Evolutionary conservation across 2,329 filamentous ascomycete species (phyloP).

Genomic region (Nemania sp.): DNA sequence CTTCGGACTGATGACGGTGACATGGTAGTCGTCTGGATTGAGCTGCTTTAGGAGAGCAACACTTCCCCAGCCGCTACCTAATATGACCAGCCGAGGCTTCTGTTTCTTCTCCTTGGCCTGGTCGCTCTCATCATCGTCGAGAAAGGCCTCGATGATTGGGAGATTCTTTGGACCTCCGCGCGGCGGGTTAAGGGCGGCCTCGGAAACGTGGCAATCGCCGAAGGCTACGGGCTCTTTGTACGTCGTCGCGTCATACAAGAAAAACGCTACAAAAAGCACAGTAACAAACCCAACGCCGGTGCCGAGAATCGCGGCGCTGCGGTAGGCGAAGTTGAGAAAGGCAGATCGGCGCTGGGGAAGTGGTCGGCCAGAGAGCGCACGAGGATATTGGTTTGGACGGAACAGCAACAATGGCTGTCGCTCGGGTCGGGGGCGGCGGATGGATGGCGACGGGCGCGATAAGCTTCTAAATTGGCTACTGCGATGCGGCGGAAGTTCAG

Average conservation of each 20-base stretch:
- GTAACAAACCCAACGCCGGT: conserved; percentile 79
- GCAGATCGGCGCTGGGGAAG: conserved; percentile 62
- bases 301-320: conserved; percentile 78
- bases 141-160: conserved; percentile 86
- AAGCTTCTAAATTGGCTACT: conserved; percentile 41
- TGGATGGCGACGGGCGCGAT: conserved; percentile 28
- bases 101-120: conserved; percentile 78
- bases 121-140: conserved; percentile 87
- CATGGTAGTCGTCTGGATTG: conserved; percentile 91
- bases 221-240: conserved; percentile 78
- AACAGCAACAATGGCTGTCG: conserved; percentile 41
- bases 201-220: conserved; percentile 84
- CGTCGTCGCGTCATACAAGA: conserved; percentile 92
- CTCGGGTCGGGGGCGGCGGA: conserved; percentile 26
- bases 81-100: conserved; percentile 91
- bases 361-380: conserved; percentile 64
- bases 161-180: conserved; percentile 94
- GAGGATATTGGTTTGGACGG: conserved; percentile 48
- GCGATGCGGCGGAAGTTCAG: conserved; percentile 26
- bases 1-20: conserved; percentile 92
- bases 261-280: conserved; percentile 81
- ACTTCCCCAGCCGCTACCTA: conserved; percentile 95
- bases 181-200: conserved; percentile 82
- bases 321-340: conserved; percentile 71
- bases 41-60: conserved; percentile 91